Percentiles rank a stretch among this genome's conserved stretches.
Conservation (phyloP, 371 early-diverging fungal genomes). For the Syncephalastrum monosporum region DNA sequence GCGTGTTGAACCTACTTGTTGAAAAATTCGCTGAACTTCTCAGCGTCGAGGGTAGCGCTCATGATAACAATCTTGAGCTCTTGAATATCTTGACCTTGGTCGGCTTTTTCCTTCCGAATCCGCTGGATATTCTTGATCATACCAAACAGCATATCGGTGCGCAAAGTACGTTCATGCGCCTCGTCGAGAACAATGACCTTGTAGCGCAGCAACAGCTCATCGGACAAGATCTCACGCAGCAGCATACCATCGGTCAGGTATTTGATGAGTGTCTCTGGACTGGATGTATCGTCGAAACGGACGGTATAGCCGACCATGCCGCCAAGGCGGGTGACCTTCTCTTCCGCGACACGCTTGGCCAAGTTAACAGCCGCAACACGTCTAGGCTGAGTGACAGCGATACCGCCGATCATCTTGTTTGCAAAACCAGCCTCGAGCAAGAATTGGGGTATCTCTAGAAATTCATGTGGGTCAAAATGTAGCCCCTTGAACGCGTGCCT, state of each 20-base stretch:
- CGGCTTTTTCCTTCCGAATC: constrained; percentile 51
- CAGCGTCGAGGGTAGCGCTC: constrained; percentile 97
- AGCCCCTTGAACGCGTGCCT: neutral
- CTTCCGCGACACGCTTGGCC: constrained; percentile 91
- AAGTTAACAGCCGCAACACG: constrained; percentile 98
- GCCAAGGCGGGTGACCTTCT: constrained; percentile 81
- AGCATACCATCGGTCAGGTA: constrained; percentile 99
- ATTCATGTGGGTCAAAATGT: neutral
- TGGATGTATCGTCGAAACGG: constrained; percentile 92
- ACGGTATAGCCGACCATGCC: constrained; percentile 91
- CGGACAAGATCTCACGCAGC: constrained; percentile 88
- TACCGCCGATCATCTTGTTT: constrained; percentile 54
- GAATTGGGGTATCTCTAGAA: constrained; percentile 86
- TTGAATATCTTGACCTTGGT: constrained; percentile 39
- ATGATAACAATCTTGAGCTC: constrained; percentile 93
- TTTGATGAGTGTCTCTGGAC: constrained; percentile 83
- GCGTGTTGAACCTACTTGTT: constrained; percentile 43
- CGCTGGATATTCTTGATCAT: constrained; percentile 86
- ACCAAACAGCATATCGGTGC: constrained; percentile 97
- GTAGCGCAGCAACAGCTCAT: constrained; percentile 77
- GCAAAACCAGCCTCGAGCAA: constrained; percentile 74
- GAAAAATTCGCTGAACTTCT: constrained; percentile 88
- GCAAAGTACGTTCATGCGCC: constrained; percentile 98
- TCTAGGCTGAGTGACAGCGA: constrained; percentile 96
- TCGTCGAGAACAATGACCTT: constrained; percentile 95